These are phyloP conservation scores for Saccharomycopsis schoenii DNA, from an alignment of 805 yeast species.

Conservation along the genomic window DNA sequence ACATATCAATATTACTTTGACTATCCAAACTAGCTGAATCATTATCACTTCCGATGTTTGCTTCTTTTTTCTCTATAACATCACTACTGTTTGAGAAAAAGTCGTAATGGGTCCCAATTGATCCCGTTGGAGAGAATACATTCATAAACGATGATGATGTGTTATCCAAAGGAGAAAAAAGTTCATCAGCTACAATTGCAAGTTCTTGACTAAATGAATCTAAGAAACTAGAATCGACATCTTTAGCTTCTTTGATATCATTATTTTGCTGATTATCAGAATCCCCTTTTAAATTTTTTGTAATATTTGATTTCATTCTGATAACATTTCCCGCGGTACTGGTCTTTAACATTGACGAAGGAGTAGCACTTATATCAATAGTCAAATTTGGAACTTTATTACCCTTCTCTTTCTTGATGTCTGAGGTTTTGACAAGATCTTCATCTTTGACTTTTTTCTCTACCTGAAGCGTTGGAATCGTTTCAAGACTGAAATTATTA, in stretches of 20 bases:
- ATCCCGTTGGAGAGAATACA: background rate
- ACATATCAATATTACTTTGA: background rate
- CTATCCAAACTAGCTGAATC: background rate
- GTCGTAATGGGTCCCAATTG: background rate
- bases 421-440: background rate
- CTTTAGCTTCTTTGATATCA: background rate
- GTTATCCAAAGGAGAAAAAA: background rate
- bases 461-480: too few relatives aligned
- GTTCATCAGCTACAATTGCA: background rate
- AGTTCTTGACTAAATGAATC: background rate
- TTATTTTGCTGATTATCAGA: background rate
- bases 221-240: background rate
- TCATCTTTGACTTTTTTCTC: background rate
- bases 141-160: background rate
- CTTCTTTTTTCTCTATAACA: background rate
- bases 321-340: background rate
- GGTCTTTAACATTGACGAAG: background rate
- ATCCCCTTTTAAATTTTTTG: background rate
- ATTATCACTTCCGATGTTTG: background rate
- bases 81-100: background rate
- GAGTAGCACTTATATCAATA: background rate
- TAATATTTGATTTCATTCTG: background rate
- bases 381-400: background rate
- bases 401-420: too few relatives aligned
- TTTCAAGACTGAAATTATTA: background rate